Percentiles rank a stretch among this genome's conserved stretches.
phyloP scores from a whole-genome alignment of 1,139 yeast species.

The Zygosaccharomyces pseudobailii region DNA sequence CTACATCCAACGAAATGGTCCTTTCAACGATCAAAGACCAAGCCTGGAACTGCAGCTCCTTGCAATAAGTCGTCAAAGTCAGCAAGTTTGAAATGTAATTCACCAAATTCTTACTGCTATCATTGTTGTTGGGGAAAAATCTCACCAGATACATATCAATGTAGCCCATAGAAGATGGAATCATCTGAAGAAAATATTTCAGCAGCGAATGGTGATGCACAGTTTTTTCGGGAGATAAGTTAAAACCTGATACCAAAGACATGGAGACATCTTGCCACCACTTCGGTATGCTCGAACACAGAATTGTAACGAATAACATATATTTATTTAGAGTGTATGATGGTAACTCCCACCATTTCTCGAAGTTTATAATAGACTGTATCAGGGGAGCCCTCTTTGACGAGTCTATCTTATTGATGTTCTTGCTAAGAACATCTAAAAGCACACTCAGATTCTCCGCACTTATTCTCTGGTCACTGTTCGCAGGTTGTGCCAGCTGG shows the following conservation, averaged over 20 bases:
- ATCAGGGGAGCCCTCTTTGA: slow-evolving; percentile 43
- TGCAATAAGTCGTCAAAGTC: slow-evolving; percentile 57
- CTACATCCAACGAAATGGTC: slow-evolving; percentile 87
- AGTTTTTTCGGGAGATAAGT: slow-evolving; percentile 34
- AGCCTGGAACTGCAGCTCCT: slow-evolving; percentile 63
- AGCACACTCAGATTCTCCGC: slow-evolving; percentile 41
- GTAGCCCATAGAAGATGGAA: slow-evolving; percentile 74
- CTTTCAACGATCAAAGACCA: slow-evolving; percentile 82
- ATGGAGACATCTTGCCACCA: slow-evolving; percentile 83
- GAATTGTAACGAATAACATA: slow-evolving; percentile 67
- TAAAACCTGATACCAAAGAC: slow-evolving; percentile 59
- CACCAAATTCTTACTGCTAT: slow-evolving; percentile 48
- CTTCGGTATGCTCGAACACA: slow-evolving; percentile 82
- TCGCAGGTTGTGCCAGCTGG: slow-evolving; percentile 41
- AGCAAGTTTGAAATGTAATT: slow-evolving; percentile 66
- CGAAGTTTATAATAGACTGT: slow-evolving; percentile 45
- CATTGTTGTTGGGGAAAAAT: slow-evolving; percentile 77
- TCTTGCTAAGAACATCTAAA: slow-evolving; percentile 45
- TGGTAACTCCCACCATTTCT: slow-evolving; percentile 54
- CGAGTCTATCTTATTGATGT: slow-evolving; percentile 48
- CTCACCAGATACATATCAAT: slow-evolving; percentile 56
- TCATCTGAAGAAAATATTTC: slow-evolving; percentile 56
- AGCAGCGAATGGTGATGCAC: slow-evolving; percentile 64
- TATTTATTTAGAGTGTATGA: slow-evolving; percentile 43
- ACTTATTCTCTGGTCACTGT: slow-evolving; percentile 41